Base-by-base conservation (phyloP, 441 rosid species). In the Dalechampia spathulata region DNA sequence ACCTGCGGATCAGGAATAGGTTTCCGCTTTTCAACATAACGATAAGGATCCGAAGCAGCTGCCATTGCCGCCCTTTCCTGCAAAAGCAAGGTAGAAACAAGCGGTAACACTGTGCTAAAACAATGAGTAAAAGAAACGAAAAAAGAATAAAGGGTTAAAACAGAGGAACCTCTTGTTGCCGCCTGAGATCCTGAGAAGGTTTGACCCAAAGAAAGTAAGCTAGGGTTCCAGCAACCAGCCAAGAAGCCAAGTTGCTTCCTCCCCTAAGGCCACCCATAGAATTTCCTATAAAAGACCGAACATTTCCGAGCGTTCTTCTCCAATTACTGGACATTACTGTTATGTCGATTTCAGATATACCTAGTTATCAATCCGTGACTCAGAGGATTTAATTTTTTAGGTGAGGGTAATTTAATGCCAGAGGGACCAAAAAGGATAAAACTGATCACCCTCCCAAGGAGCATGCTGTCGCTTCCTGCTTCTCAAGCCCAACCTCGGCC, bases 1-100 rank as follows among this genome's bases (percentile, higher is more conserved):
- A 90, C 97, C 94, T 86, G 91, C 19, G 89, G 97, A 76, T 90
- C 89, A 58, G 87, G 85, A 55, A 83, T 68, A 8, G 94, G 95
- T 63, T 69, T 83, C 49, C 82, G 73, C 64, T 82, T 87, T 74
- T 87, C 97, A 1, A 80, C 61, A 42, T 80, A 81, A 16, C 86
- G 75, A 68, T 78, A 71, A 9, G 83, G 75, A 72, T 90, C 91
- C 0, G 86, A 58, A 16, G 62, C 55, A 47, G 81, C 77, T 19
- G 85, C 87, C 32, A 83, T 86, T 13, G 83, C 80, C 30, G 79
- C 85, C 67, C 64, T 80, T 68, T 81, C 92, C 96, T 90, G 57
- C 67, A 54, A 66, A 66, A 2, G 25, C 30, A 55, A 55, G 16
- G n/a, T 17, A 32, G 17, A 26, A 12, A n/a, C 0, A 28, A 42